Base-by-base conservation (phyloP, 306 rosid genomes). In the Ochetophila trinervis region DNA sequence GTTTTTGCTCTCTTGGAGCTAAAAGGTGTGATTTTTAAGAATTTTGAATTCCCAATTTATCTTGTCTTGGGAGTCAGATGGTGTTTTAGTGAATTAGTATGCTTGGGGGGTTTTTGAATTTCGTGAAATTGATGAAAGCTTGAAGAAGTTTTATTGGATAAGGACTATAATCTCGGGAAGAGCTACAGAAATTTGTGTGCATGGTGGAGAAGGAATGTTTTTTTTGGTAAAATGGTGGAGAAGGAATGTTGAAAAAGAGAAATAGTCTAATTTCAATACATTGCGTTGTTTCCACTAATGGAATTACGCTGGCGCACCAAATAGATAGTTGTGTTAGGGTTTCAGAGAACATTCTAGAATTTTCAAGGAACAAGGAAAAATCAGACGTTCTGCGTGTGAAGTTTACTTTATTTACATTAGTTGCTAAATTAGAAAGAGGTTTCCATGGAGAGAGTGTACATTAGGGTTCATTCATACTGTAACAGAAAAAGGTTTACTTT, bases 51-150 rank as follows among this genome's bases (percentile, higher is more conserved):
- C 48, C 4, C 11, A 47, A 15, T 62, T 69, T 13, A 15, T 59
- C 60, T 52, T 12, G 10, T 45, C 52, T 51, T 11, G 5, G 24
- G 47, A 21, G 14, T 55, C 50, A 16, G 16, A 55, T 17, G 52
- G 54, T 57, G 27, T 72, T 44, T 37, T 22, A 36, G 66, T 63
- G 64, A 42, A 58, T 44, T 53, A 48, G 21, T 36, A 37, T 50
- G 14, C 4, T 5, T 65, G 56, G 36, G 35, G 66, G 14, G 32
- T 27, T 27, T 67, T 66, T 19, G 55, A 21, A 54, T 66, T 56
- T 32, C 19, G 34, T 58, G 0, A 19, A 17, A 56, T 68, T 8
- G 40, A 40, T 44, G 6, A 48, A 19, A 4, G 30, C 19, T 60
- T 0, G 14, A 4, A 4, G 54, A 27, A 27, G 24, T 50, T 76